A percentile compares a stretch with the other conserved stretches of the same genome.
Evolutionary conservation across 2,329 filamentous ascomycete species (phyloP).

Genomic region (Colletotrichum karsti): DNA sequence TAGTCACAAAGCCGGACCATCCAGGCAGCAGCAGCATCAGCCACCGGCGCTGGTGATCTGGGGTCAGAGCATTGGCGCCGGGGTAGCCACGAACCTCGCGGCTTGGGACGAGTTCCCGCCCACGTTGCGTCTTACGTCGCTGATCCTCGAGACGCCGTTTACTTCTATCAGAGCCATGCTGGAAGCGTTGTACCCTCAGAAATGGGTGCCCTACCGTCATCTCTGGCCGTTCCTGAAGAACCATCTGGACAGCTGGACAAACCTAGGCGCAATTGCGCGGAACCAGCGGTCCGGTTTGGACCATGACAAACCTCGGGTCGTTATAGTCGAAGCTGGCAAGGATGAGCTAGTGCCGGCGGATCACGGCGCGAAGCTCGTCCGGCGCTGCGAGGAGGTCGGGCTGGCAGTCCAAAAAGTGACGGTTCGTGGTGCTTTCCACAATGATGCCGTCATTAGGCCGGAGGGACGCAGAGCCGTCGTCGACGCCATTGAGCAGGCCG

Average conservation of each 20-base stretch:
- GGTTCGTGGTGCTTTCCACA: constrained; percentile 63
- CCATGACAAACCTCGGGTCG: constrained; percentile 11
- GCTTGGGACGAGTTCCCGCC: constrained; percentile 40
- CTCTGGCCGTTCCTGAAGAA: constrained; percentile 78
- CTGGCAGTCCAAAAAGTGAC: constrained; percentile 53
- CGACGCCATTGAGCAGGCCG: constrained; percentile 47
- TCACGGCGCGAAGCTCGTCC: constrained; percentile 55
- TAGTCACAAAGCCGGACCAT: constrained; percentile 29
- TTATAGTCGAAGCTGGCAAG: constrained; percentile 63
- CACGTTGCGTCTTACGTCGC: constrained; percentile 49
- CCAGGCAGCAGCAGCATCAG: constrained; percentile 1
- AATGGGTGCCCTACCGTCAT: constrained; percentile 81
- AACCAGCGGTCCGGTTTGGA: constrained; percentile 34
- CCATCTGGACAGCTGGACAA: constrained; percentile 63
- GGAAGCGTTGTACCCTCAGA: constrained; percentile 77
- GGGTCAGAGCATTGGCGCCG: constrained; percentile 82
- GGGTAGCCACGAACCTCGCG: constrained; percentile 71
- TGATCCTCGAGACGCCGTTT: constrained; percentile 82
- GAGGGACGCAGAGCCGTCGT: constrained; percentile 55
- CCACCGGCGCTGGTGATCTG: constrained; percentile 66
- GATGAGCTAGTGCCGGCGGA: constrained; percentile 66
- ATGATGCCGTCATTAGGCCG: constrained; percentile 58
- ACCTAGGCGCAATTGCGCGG: constrained; percentile 52
- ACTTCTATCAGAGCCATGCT: constrained; percentile 77
- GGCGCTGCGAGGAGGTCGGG: constrained; percentile 56